Percentiles rank a stretch among this genome's conserved stretches.
phyloP scores from a whole-genome alignment of 2,329 filamentous ascomycete species.

The Apiospora koreana region DNA sequence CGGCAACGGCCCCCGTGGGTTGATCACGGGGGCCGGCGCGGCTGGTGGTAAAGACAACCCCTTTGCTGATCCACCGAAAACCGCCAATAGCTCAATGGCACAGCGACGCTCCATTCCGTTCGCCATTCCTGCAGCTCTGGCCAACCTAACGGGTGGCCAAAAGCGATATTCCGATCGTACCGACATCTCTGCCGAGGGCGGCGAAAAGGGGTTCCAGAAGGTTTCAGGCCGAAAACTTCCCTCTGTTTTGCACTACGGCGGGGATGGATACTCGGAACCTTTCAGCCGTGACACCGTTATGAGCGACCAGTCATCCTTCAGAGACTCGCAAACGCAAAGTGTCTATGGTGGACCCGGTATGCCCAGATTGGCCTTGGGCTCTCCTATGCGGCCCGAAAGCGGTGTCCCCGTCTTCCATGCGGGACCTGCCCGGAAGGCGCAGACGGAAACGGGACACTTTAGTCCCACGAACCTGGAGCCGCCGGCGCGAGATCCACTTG shows the following conservation, averaged over 20 bases:
- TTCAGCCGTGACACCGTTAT: constrained; percentile 40
- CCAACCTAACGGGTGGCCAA: constrained; percentile 41
- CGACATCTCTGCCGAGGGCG: constrained; percentile 36
- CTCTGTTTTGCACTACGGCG: constrained; percentile 62
- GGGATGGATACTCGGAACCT: constrained; percentile 62
- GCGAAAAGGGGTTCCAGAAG: constrained; percentile 63
- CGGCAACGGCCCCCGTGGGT: constrained; percentile 31
- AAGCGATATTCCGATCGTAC: constrained; percentile 37
- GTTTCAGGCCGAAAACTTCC: constrained; percentile 66
- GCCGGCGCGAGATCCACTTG: constrained; percentile 35
- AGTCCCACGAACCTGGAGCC: constrained; percentile 30
- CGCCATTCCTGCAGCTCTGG: constrained; percentile 51
- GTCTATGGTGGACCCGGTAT: constrained; percentile 37
- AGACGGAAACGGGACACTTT: constrained; percentile 57
- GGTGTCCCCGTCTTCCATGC: constrained; percentile 62
- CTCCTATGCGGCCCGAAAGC: constrained; percentile 61
- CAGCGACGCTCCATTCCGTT: constrained; percentile 46
- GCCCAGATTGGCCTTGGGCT: constrained; percentile 52
- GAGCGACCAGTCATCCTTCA: constrained; percentile 50
- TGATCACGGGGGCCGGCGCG: constrained; percentile 30
- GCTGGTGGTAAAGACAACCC: constrained; percentile 20
- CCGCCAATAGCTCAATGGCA: constrained; percentile 41
- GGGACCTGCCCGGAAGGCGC: constrained; percentile 65
- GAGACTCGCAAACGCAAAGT: constrained; percentile 47
- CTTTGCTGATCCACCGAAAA: constrained; percentile 15